Evolutionary conservation across 148 eudicot species (phyloP).

Genomic region (Euryodendron excelsum): DNA sequence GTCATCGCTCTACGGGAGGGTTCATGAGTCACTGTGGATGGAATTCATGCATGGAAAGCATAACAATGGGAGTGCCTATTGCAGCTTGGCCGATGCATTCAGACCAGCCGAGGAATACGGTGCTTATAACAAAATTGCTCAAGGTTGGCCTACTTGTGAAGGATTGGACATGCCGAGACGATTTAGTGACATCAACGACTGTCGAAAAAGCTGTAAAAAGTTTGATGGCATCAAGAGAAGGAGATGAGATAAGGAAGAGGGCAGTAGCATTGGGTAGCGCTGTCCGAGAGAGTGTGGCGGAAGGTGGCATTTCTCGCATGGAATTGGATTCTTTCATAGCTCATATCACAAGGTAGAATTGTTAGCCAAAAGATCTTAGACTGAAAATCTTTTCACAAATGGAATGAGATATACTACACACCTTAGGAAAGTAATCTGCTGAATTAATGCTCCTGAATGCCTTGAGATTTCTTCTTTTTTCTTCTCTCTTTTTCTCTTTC

Average conservation of each 20-base stretch:
- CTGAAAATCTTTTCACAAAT: background rate
- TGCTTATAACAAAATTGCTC: conserved; percentile 13
- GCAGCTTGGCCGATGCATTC: conserved; percentile 26
- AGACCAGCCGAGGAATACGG: conserved; percentile 23
- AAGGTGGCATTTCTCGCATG: conserved; percentile 7
- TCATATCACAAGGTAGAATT: conserved; percentile 17
- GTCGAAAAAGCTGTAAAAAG: conserved; percentile 9
- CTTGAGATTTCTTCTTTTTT: no score
- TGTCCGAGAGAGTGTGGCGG: background rate
- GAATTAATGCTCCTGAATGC: no score
- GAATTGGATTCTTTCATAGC: conserved; percentile 21
- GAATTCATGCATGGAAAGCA: conserved; percentile 25
- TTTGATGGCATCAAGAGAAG: conserved; percentile 19
- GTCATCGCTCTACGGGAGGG: conserved; percentile 16
- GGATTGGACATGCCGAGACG: conserved; percentile 9
- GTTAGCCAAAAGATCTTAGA: background rate
- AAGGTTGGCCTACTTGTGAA: conserved; percentile 8
- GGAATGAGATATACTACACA: no score
- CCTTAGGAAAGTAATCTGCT: no score
- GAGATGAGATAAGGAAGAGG: conserved; percentile 19
- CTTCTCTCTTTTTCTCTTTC: no score
- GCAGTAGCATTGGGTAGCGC: conserved; percentile 16
- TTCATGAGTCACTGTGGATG: no score
- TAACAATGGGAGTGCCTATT: conserved; percentile 25
- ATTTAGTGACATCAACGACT: background rate